Evolutionary conservation across 176 grass and related monocot species (phyloP).

Genomic region (Lolium multiflorum): DNA sequence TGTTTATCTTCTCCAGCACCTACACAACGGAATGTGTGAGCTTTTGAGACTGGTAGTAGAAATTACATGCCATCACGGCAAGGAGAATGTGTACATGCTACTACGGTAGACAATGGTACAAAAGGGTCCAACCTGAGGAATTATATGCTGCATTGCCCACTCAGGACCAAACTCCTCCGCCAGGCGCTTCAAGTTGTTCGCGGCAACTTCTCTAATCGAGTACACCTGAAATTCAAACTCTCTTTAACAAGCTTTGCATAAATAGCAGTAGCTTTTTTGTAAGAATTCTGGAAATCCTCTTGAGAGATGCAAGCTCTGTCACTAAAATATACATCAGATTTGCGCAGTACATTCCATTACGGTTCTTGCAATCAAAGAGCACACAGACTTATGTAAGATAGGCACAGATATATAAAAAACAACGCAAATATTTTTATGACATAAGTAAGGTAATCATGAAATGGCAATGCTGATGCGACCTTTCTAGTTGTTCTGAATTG

Average conservation of each 20-base stretch:
- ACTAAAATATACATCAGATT: background rate
- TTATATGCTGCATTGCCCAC: slow-evolving; percentile 94
- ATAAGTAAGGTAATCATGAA: background rate
- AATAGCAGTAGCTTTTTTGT: background rate
- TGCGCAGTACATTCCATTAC: background rate
- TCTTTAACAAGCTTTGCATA: background rate
- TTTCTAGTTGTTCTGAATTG: background rate
- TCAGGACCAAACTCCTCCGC: slow-evolving; percentile 95
- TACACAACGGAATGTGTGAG: slow-evolving; percentile 48
- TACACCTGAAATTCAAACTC: slow-evolving; percentile 69
- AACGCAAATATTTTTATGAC: background rate
- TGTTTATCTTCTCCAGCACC: slow-evolving; percentile 94
- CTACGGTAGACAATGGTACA: too few species aligned
- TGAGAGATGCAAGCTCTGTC: background rate
- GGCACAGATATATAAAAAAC: background rate
- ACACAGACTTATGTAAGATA: background rate
- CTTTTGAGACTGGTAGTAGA: background rate
- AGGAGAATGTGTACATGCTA: too few species aligned
- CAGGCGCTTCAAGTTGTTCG: slow-evolving; percentile 90
- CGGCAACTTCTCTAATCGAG: slow-evolving; percentile 92
- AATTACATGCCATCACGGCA: background rate
- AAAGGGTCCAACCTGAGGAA: slow-evolving; percentile 19
- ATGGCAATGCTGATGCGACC: background rate
- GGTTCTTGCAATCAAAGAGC: background rate
- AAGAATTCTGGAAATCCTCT: background rate